Evolutionary conservation across 2,329 filamentous ascomycete genomes (phyloP), one percentile per base, ranked within the genome.

Genomic region (Colletotrichum sp.): DNA sequence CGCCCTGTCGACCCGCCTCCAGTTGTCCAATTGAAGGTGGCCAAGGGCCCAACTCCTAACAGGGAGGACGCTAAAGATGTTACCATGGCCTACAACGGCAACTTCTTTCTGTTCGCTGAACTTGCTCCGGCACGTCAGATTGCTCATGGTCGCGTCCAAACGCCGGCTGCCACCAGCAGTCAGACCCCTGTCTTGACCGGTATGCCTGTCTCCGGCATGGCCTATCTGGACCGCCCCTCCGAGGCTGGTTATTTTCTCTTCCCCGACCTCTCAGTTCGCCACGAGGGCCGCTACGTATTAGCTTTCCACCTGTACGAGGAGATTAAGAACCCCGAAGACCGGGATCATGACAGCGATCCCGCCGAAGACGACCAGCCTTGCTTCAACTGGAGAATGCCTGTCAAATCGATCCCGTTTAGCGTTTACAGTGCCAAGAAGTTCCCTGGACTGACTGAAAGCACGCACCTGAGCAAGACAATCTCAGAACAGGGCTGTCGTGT

Each of bases 381-480:
- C 75, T 95, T 98, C 78, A 94, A 96, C 81, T 96, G 95, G 87
- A 92, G 96, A 70, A 92, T 98, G 86, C 95, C 98, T 84, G 94
- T 98, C 81, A 96, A 96, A 88, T 98, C 97, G 0, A 87, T 90
- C 15, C 92, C 95, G 1, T 99, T 99, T 84, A 93, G 92, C 65
- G 97, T 99, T 57, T 99, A 91, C 88, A 98, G 96, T 80, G 97
- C 97, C 68, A 99, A 99, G 92, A 99, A 98, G 88, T 99, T 99
- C 87, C 97, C 97, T 18, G 97, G 96, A 21, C 88, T 99, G 75
- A 94, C 95, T 60, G 95, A 97, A 84, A 98, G 96, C 87, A 99
- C 97, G 0, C 88, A 91, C 15, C 89, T 99, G 66, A 98, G 96
- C 86, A 94, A 96, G 78, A 94, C 95, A 44, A 96, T 99, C 59